Conservation (phyloP, 1,284 basidiomycete genomes). For the Leccinum pachyderme region DNA sequence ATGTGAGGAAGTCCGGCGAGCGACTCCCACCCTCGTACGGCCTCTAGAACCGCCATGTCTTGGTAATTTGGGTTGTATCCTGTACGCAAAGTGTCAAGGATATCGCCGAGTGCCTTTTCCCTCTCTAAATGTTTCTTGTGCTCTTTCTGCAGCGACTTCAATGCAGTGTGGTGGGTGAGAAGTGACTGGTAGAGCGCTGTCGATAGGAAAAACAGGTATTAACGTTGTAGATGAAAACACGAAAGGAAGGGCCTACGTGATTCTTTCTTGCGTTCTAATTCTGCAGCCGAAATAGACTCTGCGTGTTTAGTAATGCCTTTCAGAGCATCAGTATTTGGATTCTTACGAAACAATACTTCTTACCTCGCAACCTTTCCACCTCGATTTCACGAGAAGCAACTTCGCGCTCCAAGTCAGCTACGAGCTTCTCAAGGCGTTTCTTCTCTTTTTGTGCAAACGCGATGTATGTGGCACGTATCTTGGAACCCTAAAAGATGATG, state of each 20-base stretch:
- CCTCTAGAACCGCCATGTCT: slow-evolving; percentile 98
- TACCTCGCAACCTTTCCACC: slow-evolving; percentile 65
- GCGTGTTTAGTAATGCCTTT: slow-evolving; percentile 66
- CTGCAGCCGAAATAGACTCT: slow-evolving; percentile 71
- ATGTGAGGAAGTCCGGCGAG: slow-evolving; percentile 72
- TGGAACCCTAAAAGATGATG: slow-evolving; percentile 63
- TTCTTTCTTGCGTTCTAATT: slow-evolving; percentile 77
- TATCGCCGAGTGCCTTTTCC: slow-evolving; percentile 78
- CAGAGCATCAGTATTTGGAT: slow-evolving; percentile 1
- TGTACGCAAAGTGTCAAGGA: slow-evolving; percentile 77
- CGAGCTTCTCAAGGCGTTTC: slow-evolving; percentile 67
- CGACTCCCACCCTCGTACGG: slow-evolving; percentile 91
- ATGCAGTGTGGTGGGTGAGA: slow-evolving; percentile 68
- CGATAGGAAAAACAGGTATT: not conserved
- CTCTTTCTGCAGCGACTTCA: slow-evolving; percentile 74
- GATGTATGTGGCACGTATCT: slow-evolving; percentile 89
- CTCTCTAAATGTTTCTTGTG: slow-evolving; percentile 73
- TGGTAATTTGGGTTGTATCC: slow-evolving; percentile 99
- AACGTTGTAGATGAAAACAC: slow-evolving; percentile 22
- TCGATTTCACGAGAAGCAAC: slow-evolving; percentile 68
- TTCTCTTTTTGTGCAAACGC: slow-evolving; percentile 85
- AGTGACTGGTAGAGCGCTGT: slow-evolving; percentile 81
- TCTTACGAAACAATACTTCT: not conserved
- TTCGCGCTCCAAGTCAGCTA: slow-evolving; percentile 53
- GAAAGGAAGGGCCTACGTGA: slow-evolving; percentile 61